Base-by-base conservation (phyloP, 2,329 filamentous ascomycete species). In the Bipolaris victoriae region DNA sequence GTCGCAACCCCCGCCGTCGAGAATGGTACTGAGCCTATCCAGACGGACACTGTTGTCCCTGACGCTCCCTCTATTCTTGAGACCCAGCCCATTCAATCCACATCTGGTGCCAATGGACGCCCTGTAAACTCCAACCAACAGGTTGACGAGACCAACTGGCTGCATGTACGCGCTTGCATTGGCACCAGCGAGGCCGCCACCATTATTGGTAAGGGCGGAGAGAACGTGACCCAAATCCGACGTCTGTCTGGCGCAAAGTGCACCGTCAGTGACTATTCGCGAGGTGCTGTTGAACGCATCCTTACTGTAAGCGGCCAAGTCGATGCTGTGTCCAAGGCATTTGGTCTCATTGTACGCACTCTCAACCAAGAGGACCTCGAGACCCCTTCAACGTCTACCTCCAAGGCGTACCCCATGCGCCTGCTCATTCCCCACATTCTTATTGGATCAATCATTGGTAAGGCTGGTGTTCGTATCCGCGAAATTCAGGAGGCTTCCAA, bases 401-500 rank as follows among this genome's bases (percentile, higher is more conserved):
- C 94, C 61, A 98, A 97, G 85, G 97, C 94, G 1, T 99, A 99
- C 70, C 95, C 95, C 59, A 88, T 99, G 52, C 92, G 95, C 68
- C 88, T 99, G 49, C 87, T 99, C 54, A 92, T 99, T 68, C 95
- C 95, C 16, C 95, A 98, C 75, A 95, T 99, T 69, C 86, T 99
- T 56, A 99, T 99, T 70, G 95, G 95, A 50, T 97, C 94, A 59
- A 98, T 99, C 79, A 99, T 99, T 77, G 95, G 95, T 71, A 99
- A 99, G 82, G 92, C 90, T 63, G 95, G 95, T 65, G 90, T 93
- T 58, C 89, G 95, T 63, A 99, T 99, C 76, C 92, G 95, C 65
- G 95, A 99, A 80, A 99, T 99, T 61, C 95, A 99, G 78, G 95
- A 99, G 76, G 93, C 93, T 18, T 99, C 95, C 15, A 96, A 96